Conservation (phyloP, 2,329 filamentous ascomycete genomes). For the Aspergillus proliferans region DNA sequence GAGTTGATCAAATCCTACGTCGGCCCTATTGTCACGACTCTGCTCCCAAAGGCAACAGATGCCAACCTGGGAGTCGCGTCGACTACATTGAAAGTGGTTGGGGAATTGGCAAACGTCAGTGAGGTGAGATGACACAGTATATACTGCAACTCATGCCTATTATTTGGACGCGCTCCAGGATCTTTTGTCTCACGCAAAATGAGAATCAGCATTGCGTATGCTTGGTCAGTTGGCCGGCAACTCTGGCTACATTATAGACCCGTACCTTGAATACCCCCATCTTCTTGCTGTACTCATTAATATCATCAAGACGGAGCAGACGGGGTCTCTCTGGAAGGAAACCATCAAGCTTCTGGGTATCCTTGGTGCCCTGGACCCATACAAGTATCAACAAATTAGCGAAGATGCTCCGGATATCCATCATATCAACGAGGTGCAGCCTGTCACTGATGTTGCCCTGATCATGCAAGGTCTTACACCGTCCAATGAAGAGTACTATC, state of each 20-base stretch:
- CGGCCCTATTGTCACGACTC: constrained; percentile 87
- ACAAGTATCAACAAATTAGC: constrained; percentile 89
- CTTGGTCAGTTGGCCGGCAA: constrained; percentile 91
- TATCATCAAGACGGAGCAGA: constrained; percentile 88
- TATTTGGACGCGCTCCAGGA: constrained; percentile 93
- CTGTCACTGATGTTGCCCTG: constrained; percentile 83
- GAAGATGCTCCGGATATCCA: constrained; percentile 81
- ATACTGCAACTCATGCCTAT: constrained; percentile 90
- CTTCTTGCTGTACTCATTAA: constrained; percentile 86
- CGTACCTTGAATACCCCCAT: constrained; percentile 91
- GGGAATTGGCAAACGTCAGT: constrained; percentile 91
- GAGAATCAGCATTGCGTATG: constrained; percentile 83
- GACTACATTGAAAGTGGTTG: constrained; percentile 90
- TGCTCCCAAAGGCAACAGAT: constrained; percentile 89
- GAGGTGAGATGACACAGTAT: constrained; percentile 87
- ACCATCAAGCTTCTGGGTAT: constrained; percentile 97
- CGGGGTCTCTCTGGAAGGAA: constrained; percentile 78
- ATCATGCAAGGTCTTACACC: constrained; percentile 98
- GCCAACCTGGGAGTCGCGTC: constrained; percentile 80
- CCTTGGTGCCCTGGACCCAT: constrained; percentile 87
- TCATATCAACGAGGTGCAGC: constrained; percentile 58
- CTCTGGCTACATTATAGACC: constrained; percentile 94
- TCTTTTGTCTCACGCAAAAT: constrained; percentile 80
- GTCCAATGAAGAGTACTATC: constrained; percentile 97
- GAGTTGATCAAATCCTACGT: constrained; percentile 93